phyloP scores from a whole-genome alignment of 2,329 filamentous ascomycete genomes.

The Aschersonia sp. region DNA sequence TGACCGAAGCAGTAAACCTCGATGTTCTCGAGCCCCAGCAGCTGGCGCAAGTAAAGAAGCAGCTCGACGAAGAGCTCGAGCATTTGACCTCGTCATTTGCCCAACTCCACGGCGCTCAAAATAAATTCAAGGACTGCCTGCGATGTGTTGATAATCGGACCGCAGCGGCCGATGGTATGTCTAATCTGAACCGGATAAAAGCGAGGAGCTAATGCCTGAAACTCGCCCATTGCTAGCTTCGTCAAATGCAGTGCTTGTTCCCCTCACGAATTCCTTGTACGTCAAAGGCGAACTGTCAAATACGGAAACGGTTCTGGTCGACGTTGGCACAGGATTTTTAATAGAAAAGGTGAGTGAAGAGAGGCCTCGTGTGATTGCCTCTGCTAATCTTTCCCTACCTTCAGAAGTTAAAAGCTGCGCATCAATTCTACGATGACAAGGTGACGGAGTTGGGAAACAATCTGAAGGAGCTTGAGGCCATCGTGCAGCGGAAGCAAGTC shows the following conservation, averaged over 20 bases:
- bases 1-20: slow-evolving; percentile 37
- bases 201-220: not conserved
- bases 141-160: slow-evolving; percentile 47
- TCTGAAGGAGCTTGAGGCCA: slow-evolving; percentile 40
- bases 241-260: slow-evolving; percentile 61
- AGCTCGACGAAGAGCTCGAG: slow-evolving; percentile 90
- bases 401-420: slow-evolving; percentile 36
- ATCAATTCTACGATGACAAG: slow-evolving; percentile 42
- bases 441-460: slow-evolving; percentile 36
- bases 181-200: not conserved
- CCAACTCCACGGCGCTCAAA: slow-evolving; percentile 78
- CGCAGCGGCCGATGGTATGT: slow-evolving; percentile 15
- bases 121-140: slow-evolving; percentile 84
- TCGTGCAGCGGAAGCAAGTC: slow-evolving; percentile 58
- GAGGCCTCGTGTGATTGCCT: too few species aligned
- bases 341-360: slow-evolving; percentile 63
- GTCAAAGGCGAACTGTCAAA: slow-evolving; percentile 69
- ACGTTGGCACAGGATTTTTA: slow-evolving; percentile 87
- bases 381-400: not conserved
- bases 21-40: slow-evolving; percentile 69
- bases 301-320: slow-evolving; percentile 68
- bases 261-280: slow-evolving; percentile 87
- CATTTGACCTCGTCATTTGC: slow-evolving; percentile 83
- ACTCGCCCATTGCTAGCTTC: slow-evolving; percentile 5
- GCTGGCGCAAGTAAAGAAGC: slow-evolving; percentile 83